Base-by-base conservation (phyloP, 2,329 filamentous ascomycete genomes). In the Thermothelomyces thermophilus region DNA sequence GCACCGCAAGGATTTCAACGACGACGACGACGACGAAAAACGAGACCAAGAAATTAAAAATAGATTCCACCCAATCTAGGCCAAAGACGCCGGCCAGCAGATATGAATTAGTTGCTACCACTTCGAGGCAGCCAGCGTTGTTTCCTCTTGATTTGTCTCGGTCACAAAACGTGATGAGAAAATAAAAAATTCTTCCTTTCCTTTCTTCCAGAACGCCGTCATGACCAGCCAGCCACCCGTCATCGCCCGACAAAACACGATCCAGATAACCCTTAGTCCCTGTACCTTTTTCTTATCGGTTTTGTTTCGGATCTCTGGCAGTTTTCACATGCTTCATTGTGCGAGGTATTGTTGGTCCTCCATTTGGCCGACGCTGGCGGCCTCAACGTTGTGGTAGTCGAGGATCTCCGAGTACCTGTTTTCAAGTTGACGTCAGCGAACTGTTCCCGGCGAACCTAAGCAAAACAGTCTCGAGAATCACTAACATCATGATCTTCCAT, bases 401-500 rank as follows among this genome's bases (percentile, higher is more conserved):
- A 97, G 84, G 62, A 98, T 97, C 70, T 97, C 91, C 46, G 90
- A 95, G 76, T 97, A 97, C 90, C 90, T 95, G 66, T 61, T 61
- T 35, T 14, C 8, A 54, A 57, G 52, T 5, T 14, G 13, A 41
- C 6, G 55, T 59, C 58, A 63, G 60, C 57, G 28, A 51, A 44
- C 47, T 40, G 20, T 43, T 36, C 9, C 7, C 7, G 2, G 7
- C 13, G 17, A 31, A 30, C 20, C 13, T 14, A 17, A 11, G 3
- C 2, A 37, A 14, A 8, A 13, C 8, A 43, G 13, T 31, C 19
- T n/a, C 5, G 14, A 46, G 14, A 46, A 31, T 34, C 22, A 68
- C 86, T 65, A 77, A 95, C 93, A 98, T 98, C 93, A 97, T 98
- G 67, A 98, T 96, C 75, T 98, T 98, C 93, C 93, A 98, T n/a